Evolutionary conservation across 73 alveolate species (phyloP).

Genomic region (Breviolum minutum): DNA sequence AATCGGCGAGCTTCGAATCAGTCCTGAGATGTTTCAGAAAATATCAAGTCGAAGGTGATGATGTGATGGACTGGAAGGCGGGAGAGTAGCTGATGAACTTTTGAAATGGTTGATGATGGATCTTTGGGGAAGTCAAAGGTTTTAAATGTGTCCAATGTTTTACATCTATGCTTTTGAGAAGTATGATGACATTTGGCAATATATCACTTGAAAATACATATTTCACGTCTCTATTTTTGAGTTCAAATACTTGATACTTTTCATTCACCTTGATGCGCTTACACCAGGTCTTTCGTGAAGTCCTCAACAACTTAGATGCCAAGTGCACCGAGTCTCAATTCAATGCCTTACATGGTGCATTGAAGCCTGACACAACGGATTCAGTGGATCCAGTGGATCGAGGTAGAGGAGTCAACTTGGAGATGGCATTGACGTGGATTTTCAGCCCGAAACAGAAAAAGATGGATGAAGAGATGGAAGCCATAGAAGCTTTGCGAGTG

Average conservation of each 20-base stretch:
- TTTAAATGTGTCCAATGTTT: no score
- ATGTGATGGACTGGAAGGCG: background rate
- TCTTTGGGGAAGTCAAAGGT: no score
- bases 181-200: no score
- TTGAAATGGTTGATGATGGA: no score
- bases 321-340: conserved; percentile 37
- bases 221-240: no score
- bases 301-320: conserved; percentile 40
- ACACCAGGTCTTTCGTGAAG: conserved; percentile 41
- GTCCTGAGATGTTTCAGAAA: conserved; percentile 19
- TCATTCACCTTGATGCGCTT: no score
- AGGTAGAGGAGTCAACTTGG: background rate
- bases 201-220: no score
- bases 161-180: no score
- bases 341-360: background rate
- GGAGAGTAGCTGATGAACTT: no score
- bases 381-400: background rate
- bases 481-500: conserved; percentile 34
- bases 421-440: conserved; percentile 31
- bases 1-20: background rate
- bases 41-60: conserved; percentile 34
- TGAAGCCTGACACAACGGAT: no score
- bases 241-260: no score
- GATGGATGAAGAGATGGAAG: background rate
- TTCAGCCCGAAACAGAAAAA: conserved; percentile 16